phyloP scores from a whole-genome alignment of 2,329 filamentous ascomycete genomes.

The Pseudogymnoascus sp. region DNA sequence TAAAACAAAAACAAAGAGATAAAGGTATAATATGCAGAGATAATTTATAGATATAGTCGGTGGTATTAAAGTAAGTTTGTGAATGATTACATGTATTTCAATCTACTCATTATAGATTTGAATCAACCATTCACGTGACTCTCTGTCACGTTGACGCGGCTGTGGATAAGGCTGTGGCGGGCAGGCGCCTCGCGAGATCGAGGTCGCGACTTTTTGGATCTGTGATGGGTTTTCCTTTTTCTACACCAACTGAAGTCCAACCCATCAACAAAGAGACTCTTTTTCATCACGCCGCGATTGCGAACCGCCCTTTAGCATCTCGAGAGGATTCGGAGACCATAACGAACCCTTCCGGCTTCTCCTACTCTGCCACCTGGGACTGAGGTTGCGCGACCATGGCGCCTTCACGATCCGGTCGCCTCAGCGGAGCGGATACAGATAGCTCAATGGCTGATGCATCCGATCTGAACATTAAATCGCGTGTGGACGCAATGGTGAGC shows the following conservation, averaged over 20 bases:
- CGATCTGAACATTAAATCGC: slow-evolving; percentile 28
- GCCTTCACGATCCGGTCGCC: slow-evolving; percentile 45
- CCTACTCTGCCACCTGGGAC: background rate
- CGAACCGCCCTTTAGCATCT: background rate
- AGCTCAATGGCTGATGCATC: slow-evolving; percentile 57
- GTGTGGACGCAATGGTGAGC: slow-evolving; percentile 30
- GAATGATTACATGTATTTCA: background rate
- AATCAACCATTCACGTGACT: background rate
- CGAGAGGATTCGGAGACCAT: slow-evolving; percentile 8
- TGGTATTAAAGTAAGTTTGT: background rate
- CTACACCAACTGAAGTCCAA: slow-evolving; percentile 11
- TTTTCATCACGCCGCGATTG: slow-evolving; percentile 13
- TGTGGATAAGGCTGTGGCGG: slow-evolving; percentile 2
- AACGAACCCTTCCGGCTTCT: slow-evolving; percentile 15
- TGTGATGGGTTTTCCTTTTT: slow-evolving; percentile 1
- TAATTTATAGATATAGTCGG: background rate
- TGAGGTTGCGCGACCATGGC: slow-evolving; percentile 43
- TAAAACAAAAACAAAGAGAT: background rate
- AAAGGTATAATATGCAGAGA: background rate
- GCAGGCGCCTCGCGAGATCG: slow-evolving; percentile 1
- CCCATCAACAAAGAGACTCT: slow-evolving; percentile 12
- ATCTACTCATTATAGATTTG: background rate
- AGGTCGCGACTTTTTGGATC: slow-evolving; percentile 7
- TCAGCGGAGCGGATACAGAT: slow-evolving; percentile 43
- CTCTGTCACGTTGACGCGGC: slow-evolving; percentile 2